These are phyloP conservation scores for Pachyrhizus erosus DNA, from an alignment of 306 rosid species.

Conservation along the genomic window DNA sequence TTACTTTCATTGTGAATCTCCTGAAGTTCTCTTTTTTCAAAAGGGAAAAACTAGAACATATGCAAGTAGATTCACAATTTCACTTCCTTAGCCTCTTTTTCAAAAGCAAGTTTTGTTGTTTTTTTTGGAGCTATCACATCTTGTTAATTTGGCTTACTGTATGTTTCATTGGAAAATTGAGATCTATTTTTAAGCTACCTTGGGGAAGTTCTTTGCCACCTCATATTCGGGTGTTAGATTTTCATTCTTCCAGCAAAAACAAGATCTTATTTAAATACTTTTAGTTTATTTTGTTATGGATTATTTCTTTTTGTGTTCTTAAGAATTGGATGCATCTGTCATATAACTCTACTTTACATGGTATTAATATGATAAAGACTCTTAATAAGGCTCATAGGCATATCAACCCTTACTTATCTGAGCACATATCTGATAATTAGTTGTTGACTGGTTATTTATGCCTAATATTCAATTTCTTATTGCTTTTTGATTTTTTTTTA, in stretches of 20 bases:
- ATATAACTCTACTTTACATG: slow-evolving; percentile 28
- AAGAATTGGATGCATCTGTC: slow-evolving; percentile 12
- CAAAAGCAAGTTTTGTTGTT: not conserved
- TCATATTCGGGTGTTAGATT: slow-evolving; percentile 10
- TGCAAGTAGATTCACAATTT: slow-evolving; percentile 30
- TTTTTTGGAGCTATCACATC: not conserved
- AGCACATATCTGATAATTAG: slow-evolving; percentile 13
- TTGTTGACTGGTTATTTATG: slow-evolving; percentile 10
- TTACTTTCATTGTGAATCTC: slow-evolving; percentile 24
- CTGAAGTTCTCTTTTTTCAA: not conserved
- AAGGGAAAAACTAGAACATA: slow-evolving; percentile 22
- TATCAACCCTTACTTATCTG: not conserved
- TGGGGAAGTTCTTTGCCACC: slow-evolving; percentile 1
- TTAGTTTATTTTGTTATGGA: slow-evolving; percentile 15
- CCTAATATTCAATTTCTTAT: slow-evolving; percentile 12
- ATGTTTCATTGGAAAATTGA: slow-evolving; percentile 37
- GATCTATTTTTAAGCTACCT: slow-evolving; percentile 45
- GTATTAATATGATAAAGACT: not conserved
- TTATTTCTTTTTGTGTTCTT: slow-evolving; percentile 19
- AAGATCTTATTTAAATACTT: not conserved
- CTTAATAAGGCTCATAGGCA: not conserved
- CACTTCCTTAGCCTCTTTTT: not conserved
- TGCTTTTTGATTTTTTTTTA: not conserved
- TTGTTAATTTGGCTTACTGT: slow-evolving; percentile 31
- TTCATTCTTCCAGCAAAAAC: slow-evolving; percentile 16